Conservation (phyloP, 768 basidiomycete species). For the Termitomyces eurrhizus region DNA sequence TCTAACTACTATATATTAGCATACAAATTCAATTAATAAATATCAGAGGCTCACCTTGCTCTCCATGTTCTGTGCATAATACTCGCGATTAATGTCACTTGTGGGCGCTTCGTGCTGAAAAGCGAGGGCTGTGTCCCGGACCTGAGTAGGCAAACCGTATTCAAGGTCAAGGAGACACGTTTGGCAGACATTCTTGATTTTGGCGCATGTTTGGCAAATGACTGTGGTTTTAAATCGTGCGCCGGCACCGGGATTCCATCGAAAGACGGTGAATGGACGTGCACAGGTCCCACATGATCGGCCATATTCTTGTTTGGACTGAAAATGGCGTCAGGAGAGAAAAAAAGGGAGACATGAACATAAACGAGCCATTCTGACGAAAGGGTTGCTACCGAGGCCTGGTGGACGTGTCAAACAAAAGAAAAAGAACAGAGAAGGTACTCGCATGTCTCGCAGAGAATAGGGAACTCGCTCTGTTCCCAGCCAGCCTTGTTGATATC, state of each 20-base stretch:
- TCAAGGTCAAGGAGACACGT: slow-evolving; percentile 96
- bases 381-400: slow-evolving; percentile 90
- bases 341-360: not conserved
- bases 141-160: slow-evolving; percentile 94
- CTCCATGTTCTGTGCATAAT: slow-evolving; percentile 91
- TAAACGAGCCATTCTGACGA: slow-evolving; percentile 82
- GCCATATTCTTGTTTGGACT: slow-evolving; percentile 98
- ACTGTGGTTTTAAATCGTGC: slow-evolving; percentile 96
- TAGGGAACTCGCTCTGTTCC: slow-evolving; percentile 92
- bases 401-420: slow-evolving; percentile 7
- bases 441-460: slow-evolving; percentile 91
- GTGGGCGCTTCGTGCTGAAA: slow-evolving; percentile 85
- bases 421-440: slow-evolving; percentile 12
- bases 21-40: not conserved
- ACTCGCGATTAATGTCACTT: slow-evolving; percentile 96
- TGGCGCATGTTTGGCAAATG: slow-evolving; percentile 95
- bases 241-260: slow-evolving; percentile 96
- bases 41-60: slow-evolving; percentile 51
- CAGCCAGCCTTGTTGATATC: slow-evolving; percentile 94
- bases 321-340: slow-evolving; percentile 6
- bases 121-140: slow-evolving; percentile 91
- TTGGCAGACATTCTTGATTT: slow-evolving; percentile 95
- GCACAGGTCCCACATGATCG: slow-evolving; percentile 97
- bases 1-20: slow-evolving; percentile 48
- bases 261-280: slow-evolving; percentile 94